Evolutionary conservation across 2,329 filamentous ascomycete genomes (phyloP), one percentile per base, ranked within the genome.

Genomic region (Aureobasidium pullulans): DNA sequence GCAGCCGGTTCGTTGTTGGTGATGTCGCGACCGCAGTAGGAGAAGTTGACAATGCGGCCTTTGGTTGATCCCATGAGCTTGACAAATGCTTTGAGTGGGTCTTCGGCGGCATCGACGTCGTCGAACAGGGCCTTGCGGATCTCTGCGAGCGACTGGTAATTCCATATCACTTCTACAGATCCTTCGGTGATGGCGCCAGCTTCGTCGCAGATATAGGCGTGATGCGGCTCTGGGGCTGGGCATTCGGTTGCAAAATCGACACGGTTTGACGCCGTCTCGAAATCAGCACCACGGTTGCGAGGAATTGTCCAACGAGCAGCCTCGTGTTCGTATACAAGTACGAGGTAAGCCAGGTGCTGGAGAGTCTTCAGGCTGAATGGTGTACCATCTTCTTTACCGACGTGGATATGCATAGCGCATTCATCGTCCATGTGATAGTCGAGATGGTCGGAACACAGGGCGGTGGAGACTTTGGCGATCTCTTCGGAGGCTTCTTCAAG

Each of bases 391-490:
- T 62, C 61, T 8, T 60, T 60, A 7, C 66, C 66, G 53, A 68
- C 60, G 60, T 68, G 66, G 4, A 67, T 62, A 49, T 68, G 66
- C 13, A 67, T 39, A 7, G 65, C 66, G 50, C 65, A 66, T 36
- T 59, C 48, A 5, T 44, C 19, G 31, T 60, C 63, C 13, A 59
- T 49, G 43, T 57, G 57, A 23, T 63, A 59, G 42, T 39, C 47
- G 11, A 62, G 52, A 13, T 40, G 31, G 15, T 56, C 13, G 16
- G 13, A 46, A 15, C 40, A n/a, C 32, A 56, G 52, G 4, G n/a
- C 15, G 23, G 40, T 13, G 4, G 42, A 31, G 11, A 48, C 37
- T 32, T 48, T 43, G 10, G 48, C 10, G 43, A 47, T 23, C 23
- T 58, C 56, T 8, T 48, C 43, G 34, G 32, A 42, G 13, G 56